Evolutionary conservation across 2,329 filamentous ascomycete species (phyloP).

Genomic region (Epichloe brachyelytri): DNA sequence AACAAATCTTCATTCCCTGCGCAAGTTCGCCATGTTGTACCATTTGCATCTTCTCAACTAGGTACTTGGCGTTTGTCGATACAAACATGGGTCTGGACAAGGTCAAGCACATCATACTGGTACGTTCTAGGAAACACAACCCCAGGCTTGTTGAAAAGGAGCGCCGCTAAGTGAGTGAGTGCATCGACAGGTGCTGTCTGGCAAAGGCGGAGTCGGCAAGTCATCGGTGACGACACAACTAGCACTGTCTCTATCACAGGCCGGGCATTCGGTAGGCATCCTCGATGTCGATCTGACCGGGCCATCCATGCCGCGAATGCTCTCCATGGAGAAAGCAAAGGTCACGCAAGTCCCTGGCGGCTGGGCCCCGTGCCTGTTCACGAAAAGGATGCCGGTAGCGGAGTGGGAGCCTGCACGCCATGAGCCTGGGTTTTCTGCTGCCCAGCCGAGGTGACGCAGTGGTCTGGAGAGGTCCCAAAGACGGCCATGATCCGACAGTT

Average conservation of each 20-base stretch:
- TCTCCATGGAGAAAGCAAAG: slow-evolving; percentile 78
- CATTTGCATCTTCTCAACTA: not conserved
- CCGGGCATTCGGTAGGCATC: slow-evolving; percentile 82
- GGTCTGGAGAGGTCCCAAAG: slow-evolving; percentile 96
- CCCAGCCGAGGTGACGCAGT: slow-evolving; percentile 77
- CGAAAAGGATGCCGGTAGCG: slow-evolving; percentile 35
- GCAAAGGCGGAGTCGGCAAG: slow-evolving; percentile 96
- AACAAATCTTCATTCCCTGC: not conserved
- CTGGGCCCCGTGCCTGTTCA: slow-evolving; percentile 83
- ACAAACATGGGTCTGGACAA: slow-evolving; percentile 30
- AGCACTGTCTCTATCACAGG: slow-evolving; percentile 73
- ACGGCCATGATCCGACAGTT: slow-evolving; percentile 98
- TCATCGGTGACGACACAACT: slow-evolving; percentile 96
- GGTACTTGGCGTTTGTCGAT: not conserved
- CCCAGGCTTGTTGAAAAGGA: not conserved
- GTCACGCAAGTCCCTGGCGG: slow-evolving; percentile 84
- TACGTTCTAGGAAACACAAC: slow-evolving; percentile 19
- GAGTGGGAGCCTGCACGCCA: slow-evolving; percentile 58
- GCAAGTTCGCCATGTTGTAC: not conserved
- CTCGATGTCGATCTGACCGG: slow-evolving; percentile 94
- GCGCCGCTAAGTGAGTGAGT: not conserved
- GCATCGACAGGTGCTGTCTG: slow-evolving; percentile 57
- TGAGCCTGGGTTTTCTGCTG: slow-evolving; percentile 88
- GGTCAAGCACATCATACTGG: slow-evolving; percentile 67
- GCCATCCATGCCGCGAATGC: slow-evolving; percentile 89